Conservation (phyloP, 805 yeast species). For the Wickerhamomyces bovis region DNA sequence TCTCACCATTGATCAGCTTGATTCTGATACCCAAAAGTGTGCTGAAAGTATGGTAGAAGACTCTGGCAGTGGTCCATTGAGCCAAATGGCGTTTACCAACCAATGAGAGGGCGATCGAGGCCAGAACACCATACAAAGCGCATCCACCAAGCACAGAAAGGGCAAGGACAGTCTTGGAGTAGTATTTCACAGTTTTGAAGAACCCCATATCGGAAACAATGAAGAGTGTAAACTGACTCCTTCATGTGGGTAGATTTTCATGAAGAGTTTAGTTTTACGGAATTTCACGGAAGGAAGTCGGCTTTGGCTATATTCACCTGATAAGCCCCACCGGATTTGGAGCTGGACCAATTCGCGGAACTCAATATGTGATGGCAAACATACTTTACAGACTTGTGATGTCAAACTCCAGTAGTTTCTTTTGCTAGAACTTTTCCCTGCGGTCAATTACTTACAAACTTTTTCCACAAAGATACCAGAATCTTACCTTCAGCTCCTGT, state of each 20-base stretch:
- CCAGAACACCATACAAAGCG: conserved; percentile 71
- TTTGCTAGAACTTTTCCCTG: background rate
- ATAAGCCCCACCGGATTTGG: no score
- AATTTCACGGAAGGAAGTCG: background rate
- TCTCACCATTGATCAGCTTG: conserved; percentile 59
- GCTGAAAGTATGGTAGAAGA: conserved; percentile 61
- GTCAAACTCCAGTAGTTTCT: background rate
- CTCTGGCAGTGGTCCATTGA: conserved; percentile 87
- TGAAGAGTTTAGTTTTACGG: no score
- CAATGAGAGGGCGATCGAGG: conserved; percentile 60
- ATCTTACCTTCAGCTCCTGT: background rate
- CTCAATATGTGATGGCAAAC: background rate
- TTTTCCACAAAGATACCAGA: background rate
- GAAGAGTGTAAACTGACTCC: background rate
- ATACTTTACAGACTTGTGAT: background rate
- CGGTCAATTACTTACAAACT: background rate
- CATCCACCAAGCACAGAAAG: conserved; percentile 47
- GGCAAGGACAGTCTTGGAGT: conserved; percentile 49
- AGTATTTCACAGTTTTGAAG: conserved; percentile 36
- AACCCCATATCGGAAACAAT: conserved; percentile 3
- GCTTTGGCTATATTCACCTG: background rate
- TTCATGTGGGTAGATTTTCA: no score
- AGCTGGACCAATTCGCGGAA: no score
- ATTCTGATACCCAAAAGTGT: conserved; percentile 63
- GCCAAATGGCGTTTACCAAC: conserved; percentile 73